A percentile compares a stretch with the other conserved stretches of the same genome.
These are phyloP conservation scores for Knoxia roxburghii DNA, from an alignment of 257 asterid genomes.

Conservation along the genomic window DNA sequence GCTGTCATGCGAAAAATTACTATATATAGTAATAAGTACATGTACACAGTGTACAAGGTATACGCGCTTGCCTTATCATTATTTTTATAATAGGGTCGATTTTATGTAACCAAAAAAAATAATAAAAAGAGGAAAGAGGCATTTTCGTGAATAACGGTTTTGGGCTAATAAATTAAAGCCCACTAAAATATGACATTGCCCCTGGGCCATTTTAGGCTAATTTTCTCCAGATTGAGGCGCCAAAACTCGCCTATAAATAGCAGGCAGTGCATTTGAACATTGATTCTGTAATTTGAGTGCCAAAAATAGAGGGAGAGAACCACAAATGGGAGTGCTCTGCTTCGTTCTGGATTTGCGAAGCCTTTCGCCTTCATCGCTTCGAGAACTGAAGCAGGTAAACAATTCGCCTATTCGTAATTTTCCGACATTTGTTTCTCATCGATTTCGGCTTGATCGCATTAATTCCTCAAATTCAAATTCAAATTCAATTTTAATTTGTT, in stretches of 20 bases:
- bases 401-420: neutral
- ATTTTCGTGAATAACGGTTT: neutral
- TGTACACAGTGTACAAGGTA: too few species aligned
- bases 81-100: too few species aligned
- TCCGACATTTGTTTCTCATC: neutral
- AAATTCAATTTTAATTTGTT: neutral
- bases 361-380: slow-evolving; percentile 62
- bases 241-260: slow-evolving; percentile 5
- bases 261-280: too few species aligned
- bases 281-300: neutral
- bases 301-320: neutral
- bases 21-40: too few species aligned
- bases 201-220: neutral
- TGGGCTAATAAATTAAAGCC: neutral
- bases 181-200: neutral
- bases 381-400: slow-evolving; percentile 75
- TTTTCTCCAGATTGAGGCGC: slow-evolving; percentile 13
- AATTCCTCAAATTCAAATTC: slow-evolving; percentile 11
- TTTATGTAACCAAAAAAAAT: too few species aligned
- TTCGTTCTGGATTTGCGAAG: slow-evolving; percentile 79
- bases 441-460: slow-evolving; percentile 3
- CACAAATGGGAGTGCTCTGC: slow-evolving; percentile 61
- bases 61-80: too few species aligned
- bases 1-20: too few species aligned
- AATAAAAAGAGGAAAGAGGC: slow-evolving; percentile 33